Percentiles rank a stretch among this genome's conserved stretches.
Evolutionary conservation across 192 early-diverging fungal species (phyloP).

Genomic region (Piromyces sp.): DNA sequence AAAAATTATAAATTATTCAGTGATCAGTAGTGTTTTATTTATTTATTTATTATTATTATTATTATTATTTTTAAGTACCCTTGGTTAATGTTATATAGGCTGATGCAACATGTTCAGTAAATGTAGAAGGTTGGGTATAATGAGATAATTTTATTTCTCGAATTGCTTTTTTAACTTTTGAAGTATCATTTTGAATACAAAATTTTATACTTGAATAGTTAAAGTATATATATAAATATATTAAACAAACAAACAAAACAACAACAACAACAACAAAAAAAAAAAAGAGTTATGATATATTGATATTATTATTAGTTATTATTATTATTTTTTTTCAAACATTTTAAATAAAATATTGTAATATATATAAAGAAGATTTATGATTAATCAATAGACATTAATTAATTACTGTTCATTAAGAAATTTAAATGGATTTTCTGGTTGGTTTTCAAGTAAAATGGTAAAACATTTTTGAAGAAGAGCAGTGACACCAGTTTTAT

Average conservation of each 20-base stretch:
- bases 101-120: background rate
- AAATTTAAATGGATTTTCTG: background rate
- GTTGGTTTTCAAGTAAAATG: background rate
- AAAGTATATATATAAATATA: background rate
- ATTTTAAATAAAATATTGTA: too few species aligned
- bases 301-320: too few species aligned
- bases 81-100: background rate
- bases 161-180: background rate
- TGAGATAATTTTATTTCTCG: background rate
- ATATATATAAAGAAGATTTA: too few species aligned
- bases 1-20: too few species aligned
- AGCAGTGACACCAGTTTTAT: background rate
- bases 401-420: background rate
- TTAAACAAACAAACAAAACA: too few species aligned
- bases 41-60: too few species aligned
- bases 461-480: background rate
- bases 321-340: too few species aligned
- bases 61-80: background rate
- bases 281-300: too few species aligned
- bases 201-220: background rate
- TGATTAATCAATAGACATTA: too few species aligned
- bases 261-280: too few species aligned
- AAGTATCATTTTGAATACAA: background rate
- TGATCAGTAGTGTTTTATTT: too few species aligned
- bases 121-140: background rate